phyloP scores from a whole-genome alignment of 768 basidiomycete genomes.

The Russula lepida region DNA sequence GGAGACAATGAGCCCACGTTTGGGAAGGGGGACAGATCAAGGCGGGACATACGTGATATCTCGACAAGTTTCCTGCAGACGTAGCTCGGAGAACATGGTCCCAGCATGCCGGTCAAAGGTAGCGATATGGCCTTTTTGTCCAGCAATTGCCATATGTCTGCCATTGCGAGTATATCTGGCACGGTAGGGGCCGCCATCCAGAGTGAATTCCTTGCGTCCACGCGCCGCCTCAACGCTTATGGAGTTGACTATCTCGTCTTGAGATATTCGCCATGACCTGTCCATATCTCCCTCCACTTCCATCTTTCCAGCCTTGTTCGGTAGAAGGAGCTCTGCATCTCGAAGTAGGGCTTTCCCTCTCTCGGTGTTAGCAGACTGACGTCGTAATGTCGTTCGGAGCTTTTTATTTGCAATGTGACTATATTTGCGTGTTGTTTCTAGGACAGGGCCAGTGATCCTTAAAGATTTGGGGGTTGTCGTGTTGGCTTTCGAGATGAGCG shows the following conservation, averaged over 20 bases:
- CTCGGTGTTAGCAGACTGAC: slow-evolving; percentile 53
- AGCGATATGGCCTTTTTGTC: slow-evolving; percentile 76
- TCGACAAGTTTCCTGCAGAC: slow-evolving; percentile 81
- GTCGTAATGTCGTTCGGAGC: slow-evolving; percentile 58
- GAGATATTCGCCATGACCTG: slow-evolving; percentile 80
- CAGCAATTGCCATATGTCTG: slow-evolving; percentile 80
- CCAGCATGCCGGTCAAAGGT: slow-evolving; percentile 93
- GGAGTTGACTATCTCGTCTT: slow-evolving; percentile 61
- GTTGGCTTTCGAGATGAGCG: slow-evolving; percentile 20
- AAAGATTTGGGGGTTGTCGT: slow-evolving; percentile 67
- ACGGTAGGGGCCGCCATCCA: slow-evolving; percentile 82
- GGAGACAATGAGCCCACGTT: not conserved
- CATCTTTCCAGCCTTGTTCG: slow-evolving; percentile 63
- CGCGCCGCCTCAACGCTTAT: slow-evolving; percentile 68
- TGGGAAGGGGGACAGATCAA: slow-evolving; percentile 24
- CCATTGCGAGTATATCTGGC: slow-evolving; percentile 88
- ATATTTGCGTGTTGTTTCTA: slow-evolving; percentile 42
- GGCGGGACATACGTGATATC: slow-evolving; percentile 70
- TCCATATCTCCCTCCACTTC: slow-evolving; percentile 76
- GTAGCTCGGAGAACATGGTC: slow-evolving; percentile 76
- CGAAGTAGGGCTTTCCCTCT: slow-evolving; percentile 52
- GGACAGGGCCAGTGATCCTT: slow-evolving; percentile 39
- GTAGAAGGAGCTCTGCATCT: slow-evolving; percentile 65
- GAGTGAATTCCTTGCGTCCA: slow-evolving; percentile 67
- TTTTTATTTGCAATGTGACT: slow-evolving; percentile 66